Conservation (phyloP, 495 filamentous ascomycete species). For the Oleoguttula mirabilis region DNA sequence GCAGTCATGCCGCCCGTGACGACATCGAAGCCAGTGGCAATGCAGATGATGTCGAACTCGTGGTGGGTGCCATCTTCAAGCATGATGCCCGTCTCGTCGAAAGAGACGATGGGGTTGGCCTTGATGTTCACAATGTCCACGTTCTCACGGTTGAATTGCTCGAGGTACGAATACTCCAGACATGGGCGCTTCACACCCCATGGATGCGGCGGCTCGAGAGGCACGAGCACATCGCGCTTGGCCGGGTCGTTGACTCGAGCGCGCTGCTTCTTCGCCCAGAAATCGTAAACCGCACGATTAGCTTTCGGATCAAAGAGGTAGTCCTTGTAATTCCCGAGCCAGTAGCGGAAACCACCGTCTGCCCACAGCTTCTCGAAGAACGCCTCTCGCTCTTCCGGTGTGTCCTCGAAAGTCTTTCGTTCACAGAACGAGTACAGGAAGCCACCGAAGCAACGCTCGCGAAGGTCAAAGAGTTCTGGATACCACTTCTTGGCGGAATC, state of each 20-base stretch:
- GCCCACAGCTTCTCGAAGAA: conserved; percentile 39
- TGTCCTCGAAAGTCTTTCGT: conserved; percentile 36
- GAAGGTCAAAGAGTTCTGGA: conserved; percentile 37
- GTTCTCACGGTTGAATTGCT: conserved; percentile 43
- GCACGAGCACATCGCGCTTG: conserved; percentile 40
- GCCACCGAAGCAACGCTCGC: conserved; percentile 32
- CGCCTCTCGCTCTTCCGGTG: conserved; percentile 34
- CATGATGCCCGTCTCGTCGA: conserved; percentile 36
- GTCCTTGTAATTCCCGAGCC: conserved; percentile 42
- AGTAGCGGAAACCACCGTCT: conserved; percentile 38
- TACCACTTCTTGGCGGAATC: conserved; percentile 32
- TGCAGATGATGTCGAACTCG: conserved; percentile 37
- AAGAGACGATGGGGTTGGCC: conserved; percentile 37
- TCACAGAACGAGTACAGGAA: conserved; percentile 34
- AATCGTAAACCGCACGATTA: conserved; percentile 40
- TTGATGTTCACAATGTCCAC: conserved; percentile 42
- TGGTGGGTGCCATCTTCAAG: conserved; percentile 28
- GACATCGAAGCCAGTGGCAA: conserved; percentile 45
- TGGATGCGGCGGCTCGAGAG: conserved; percentile 38
- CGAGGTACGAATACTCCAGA: conserved; percentile 45
- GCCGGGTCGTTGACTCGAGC: conserved; percentile 38
- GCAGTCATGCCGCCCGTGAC: conserved; percentile 37
- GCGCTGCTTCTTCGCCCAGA: conserved; percentile 43
- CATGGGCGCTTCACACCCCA: conserved; percentile 46
- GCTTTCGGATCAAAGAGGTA: conserved; percentile 33